Evolutionary conservation across 352 stramenopile genomes (phyloP), one percentile per base, ranked within the genome.

Genomic region (Globisporangium nagaii): DNA sequence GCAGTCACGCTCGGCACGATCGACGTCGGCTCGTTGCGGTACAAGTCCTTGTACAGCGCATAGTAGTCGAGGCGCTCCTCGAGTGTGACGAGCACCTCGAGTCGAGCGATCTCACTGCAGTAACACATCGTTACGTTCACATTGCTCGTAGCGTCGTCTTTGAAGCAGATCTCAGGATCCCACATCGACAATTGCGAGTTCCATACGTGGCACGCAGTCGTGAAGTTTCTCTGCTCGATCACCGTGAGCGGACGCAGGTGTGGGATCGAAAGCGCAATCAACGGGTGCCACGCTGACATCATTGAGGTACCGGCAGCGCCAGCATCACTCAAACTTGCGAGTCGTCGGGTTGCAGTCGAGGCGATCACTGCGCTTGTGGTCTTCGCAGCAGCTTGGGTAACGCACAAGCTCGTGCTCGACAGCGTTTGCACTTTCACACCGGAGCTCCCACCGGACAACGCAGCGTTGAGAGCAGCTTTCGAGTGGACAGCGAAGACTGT

Each of bases 11-110:
- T 60, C 1, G 72, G 66, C 2, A 86, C 56, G 28, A 86, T 63
- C 8, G 81, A 90, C 15, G 73, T 53, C 2, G 63, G 52, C 11
- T 92, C 81, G 44, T 90, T 56, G 2, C 81, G 81, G 17, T 88
- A 88, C 45, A 89, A 46, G 25, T 88, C 67, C 7, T 56, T 64
- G 12, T 69, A 59, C 9, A 82, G 41, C 12, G 72, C 73, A 44
- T 83, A 79, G 42, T 86, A 92, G 41, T 85, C 71, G 19, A 90
- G 67, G 3, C 65, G 68, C 45, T 92, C 81, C 20, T 86, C 69
- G 12, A 88, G 31, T 1, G 77, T 81, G 4, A 90, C 66, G 9
- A 89, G 46, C 24, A 92, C 71, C 40, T 92, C 75, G 11, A 92
- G 65, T 6, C 25, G 28, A 10, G 48, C 53, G 15, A 86, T 42